A percentile compares a stretch with the other conserved stretches of the same genome.
Conservation (phyloP, 2,329 filamentous ascomycete genomes). For the Apiospora rasikravindrae region DNA sequence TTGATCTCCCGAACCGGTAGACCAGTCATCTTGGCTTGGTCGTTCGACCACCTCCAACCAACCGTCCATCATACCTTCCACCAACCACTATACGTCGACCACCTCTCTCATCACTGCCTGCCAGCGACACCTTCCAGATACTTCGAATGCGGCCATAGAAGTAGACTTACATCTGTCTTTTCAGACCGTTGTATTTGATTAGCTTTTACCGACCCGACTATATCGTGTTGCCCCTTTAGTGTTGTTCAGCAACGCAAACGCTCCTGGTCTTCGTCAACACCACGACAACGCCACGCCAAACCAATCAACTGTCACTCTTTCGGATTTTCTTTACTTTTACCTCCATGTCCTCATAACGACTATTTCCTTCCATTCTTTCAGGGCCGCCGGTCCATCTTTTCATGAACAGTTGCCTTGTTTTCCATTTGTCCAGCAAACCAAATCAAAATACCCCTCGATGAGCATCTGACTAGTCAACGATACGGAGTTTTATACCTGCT, state of each 20-base stretch:
- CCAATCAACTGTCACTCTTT: conserved; percentile 37
- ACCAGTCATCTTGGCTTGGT: conserved; percentile 35
- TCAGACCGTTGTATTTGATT: conserved; percentile 17
- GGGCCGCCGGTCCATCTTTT: conserved; percentile 36
- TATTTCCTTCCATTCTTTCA: conserved; percentile 42
- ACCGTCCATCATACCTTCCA: conserved; percentile 1
- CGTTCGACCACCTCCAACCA: conserved; percentile 29
- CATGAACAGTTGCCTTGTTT: conserved; percentile 39
- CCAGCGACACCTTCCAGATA: conserved; percentile 13
- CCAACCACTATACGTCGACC: conserved; percentile 8
- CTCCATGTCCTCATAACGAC: conserved; percentile 52
- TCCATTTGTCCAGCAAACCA: conserved; percentile 44
- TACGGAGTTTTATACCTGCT: conserved; percentile 43
- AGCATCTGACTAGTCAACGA: conserved; percentile 52
- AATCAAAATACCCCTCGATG: conserved; percentile 47
- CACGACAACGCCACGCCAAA: conserved; percentile 30
- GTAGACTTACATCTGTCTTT: conserved; percentile 23
- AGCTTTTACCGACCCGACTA: conserved; percentile 1
- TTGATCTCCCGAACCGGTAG: conserved; percentile 28
- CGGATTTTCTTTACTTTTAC: conserved; percentile 45
- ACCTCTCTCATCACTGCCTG: not conserved
- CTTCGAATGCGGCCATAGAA: conserved; percentile 37
- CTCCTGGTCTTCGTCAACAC: conserved; percentile 12
- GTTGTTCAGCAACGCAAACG: conserved; percentile 2
- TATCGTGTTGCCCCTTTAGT: conserved; percentile 1